Evolutionary conservation across 768 basidiomycete species (phyloP).

Genomic region (Mycena rebaudengoi): DNA sequence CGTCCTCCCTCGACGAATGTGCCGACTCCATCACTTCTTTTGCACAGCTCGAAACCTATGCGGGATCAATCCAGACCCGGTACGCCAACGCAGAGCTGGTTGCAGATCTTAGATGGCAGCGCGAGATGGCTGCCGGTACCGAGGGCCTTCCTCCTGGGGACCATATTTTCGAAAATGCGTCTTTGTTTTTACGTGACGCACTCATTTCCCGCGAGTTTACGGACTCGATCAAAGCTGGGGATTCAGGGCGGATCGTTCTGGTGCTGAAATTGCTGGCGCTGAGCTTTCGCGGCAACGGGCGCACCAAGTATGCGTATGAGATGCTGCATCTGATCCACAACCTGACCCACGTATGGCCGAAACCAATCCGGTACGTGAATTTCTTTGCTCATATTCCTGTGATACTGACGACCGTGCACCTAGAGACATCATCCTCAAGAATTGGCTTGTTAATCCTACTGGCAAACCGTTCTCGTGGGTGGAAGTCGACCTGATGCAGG

Average conservation of each 20-base stretch:
- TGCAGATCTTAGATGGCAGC: background rate
- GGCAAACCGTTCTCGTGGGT: conserved; percentile 10
- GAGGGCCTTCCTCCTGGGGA: background rate
- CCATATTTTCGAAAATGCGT: conserved; percentile 8
- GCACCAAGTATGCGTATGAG: conserved; percentile 25
- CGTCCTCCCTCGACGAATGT: no score
- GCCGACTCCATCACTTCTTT: no score
- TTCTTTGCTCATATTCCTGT: no score
- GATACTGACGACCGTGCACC: no score
- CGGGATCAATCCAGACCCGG: background rate
- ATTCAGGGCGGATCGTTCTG: conserved; percentile 19
- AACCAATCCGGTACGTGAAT: no score
- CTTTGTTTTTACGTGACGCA: conserved; percentile 22
- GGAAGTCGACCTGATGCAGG: conserved; percentile 27
- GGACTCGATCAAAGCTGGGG: no score
- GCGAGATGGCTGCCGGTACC: background rate
- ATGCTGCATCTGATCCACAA: no score
- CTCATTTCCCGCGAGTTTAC: conserved; percentile 15
- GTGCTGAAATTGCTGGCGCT: conserved; percentile 13
- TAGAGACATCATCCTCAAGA: conserved; percentile 27
- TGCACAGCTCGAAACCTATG: background rate
- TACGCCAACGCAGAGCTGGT: background rate
- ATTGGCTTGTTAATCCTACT: conserved; percentile 23
- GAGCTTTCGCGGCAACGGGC: conserved; percentile 8
- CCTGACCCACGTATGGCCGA: no score